Base-by-base conservation (phyloP, 306 rosid species). In the Trichosanthes truncata region DNA sequence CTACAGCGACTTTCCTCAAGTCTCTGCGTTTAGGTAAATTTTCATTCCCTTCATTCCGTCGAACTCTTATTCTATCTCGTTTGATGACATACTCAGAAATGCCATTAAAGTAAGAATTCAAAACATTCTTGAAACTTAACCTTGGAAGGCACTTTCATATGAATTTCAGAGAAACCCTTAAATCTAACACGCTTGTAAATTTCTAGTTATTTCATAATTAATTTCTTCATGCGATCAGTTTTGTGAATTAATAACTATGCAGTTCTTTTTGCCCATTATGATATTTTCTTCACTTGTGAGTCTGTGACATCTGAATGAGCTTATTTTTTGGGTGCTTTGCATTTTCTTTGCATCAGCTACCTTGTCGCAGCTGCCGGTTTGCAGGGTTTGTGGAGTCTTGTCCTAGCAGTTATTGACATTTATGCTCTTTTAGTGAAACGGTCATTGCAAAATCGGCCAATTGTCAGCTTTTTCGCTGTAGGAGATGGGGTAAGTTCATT, bases 401-500 rank as follows among this genome's bases (percentile, higher is more conserved):
- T 90, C 38, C 62, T 94, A 57, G 97, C 97, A 51, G 78, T 94
- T 83, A 74, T 83, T 67, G 97, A 94, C 77, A 74, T 87, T 38
- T 92, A 94, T 81, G 98, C 98, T 46, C 91, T 92, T 75, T 81
- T 89, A 57, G 97, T 94, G 14, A 83, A 85, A 84, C 91, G 95
- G 3, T 85, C 93, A 45, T 87, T 94, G 87, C 97, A 90, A 81
- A 94, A 90, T 81, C 79, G 81, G 57, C 85, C 53, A 81, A 82
- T 87, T 73, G 87, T 92, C 79, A 66, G 87, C 77, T 80, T 91
- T 55, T 94, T 94, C 79, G 84, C 98, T 46, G 38, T 94, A 71
- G 98, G 98, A 17, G 98, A 94, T 76, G 97, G 98, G 91, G 98
- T 92, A 90, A 87, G 93, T 83, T 60, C 9, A 41, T 14, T 31